Conservation (phyloP, 768 basidiomycete species). For the Kwoniella newhampshirensis region DNA sequence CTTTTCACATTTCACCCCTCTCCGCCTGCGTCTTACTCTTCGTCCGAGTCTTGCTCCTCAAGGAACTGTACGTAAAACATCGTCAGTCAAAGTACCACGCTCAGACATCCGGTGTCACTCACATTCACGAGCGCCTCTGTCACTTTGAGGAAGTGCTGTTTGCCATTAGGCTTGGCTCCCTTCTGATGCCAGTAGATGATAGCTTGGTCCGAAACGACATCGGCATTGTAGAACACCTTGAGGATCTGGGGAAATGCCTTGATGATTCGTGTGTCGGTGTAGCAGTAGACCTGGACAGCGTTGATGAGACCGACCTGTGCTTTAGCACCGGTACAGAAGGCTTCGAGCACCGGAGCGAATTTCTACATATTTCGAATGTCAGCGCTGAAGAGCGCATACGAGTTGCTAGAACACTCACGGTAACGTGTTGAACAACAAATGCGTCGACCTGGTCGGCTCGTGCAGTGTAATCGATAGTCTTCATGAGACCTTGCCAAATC, state of each 20-base stretch:
- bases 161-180: conserved; percentile 91
- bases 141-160: conserved; percentile 89
- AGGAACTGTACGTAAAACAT: conserved; percentile 65
- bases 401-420: conserved; percentile 58
- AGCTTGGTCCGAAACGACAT: conserved; percentile 91
- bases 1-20: neutral
- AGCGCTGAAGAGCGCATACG: neutral
- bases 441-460: conserved; percentile 89
- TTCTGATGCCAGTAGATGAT: conserved; percentile 99
- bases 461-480: conserved; percentile 81
- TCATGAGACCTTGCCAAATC: conserved; percentile 90
- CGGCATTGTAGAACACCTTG: conserved; percentile 94
- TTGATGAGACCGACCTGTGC: conserved; percentile 93
- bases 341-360: conserved; percentile 79
- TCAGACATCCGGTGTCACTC: conserved; percentile 11
- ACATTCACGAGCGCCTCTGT: conserved; percentile 86
- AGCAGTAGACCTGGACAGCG: conserved; percentile 90
- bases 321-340: conserved; percentile 84
- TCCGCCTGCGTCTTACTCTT: conserved; percentile 58
- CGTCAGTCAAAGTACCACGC: conserved; percentile 5
- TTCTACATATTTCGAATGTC: conserved; percentile 59
- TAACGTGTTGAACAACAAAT: conserved; percentile 81
- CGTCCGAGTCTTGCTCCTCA: conserved; percentile 73
- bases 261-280: conserved; percentile 92
- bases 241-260: conserved; percentile 93